Evolutionary conservation across 495 filamentous ascomycete species (phyloP), one percentile per base, ranked within the genome.

Genomic region (Hyaloscypha hepaticicola): DNA sequence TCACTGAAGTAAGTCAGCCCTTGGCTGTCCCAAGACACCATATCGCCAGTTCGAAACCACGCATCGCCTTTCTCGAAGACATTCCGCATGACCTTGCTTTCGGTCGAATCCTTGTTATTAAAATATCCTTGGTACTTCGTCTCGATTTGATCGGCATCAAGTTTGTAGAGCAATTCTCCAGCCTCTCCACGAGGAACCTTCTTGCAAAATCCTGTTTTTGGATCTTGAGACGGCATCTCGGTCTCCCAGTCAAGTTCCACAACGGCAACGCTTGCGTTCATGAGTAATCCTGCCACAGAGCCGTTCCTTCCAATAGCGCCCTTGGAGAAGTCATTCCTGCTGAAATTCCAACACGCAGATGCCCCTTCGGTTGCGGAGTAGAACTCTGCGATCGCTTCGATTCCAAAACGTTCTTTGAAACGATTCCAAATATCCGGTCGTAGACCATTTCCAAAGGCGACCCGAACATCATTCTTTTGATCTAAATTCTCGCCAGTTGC

Each of bases 361-460:
- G 83, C 81, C 14, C 89, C 92, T 74, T 99, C 95, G 0, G 95
- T 98, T 0, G 93, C 84, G 26, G 86, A 87, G 73, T 98, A 99
- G 76, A 99, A 96, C 73, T 99, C 95, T 55, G 80, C 87, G 61
- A 99, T 86, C 0, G 84, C 86, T 11, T 86, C 78, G 62, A 99
- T 89, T 38, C 85, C 87, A 75, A 97, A 99, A 56, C 95, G 92
- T 38, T 90, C 81, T 73, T 93, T 92, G 78, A 99, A 95, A 1
- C 77, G 78, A 19, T 89, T 83, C 95, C 95, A 99, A 31, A 98
- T 87, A 70, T 99, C 95, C 0, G 94, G 93, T 0, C 95, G 87
- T 26, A 99, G 78, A 19, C 95, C 95, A 70, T 99, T 99, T 9
- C 95, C 95, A 62, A 94, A 91, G 0, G 92, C 94, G n/a, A 90